phyloP scores from a whole-genome alignment of 306 rosid species.

The Begonia loranthoides region DNA sequence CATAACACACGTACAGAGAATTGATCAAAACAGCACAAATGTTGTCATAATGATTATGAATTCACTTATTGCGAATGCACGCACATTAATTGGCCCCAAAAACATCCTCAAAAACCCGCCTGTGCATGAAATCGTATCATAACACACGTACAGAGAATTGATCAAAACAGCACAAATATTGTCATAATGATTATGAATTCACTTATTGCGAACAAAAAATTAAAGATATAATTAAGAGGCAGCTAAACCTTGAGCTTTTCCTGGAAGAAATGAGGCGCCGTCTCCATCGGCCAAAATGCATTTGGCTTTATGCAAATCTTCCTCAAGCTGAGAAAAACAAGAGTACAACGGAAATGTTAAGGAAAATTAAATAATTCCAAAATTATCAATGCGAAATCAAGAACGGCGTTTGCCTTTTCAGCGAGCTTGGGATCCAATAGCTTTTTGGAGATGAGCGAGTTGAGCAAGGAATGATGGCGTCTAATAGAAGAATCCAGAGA shows the following conservation, averaged over 20 bases:
- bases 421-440: slow-evolving; percentile 39
- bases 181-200: too few species aligned
- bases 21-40: neutral
- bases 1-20: neutral
- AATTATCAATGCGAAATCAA: neutral
- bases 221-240: neutral
- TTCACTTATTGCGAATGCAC: too few species aligned
- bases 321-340: slow-evolving; percentile 44
- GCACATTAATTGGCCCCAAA: slow-evolving; percentile 88
- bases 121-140: slow-evolving; percentile 8
- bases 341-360: neutral
- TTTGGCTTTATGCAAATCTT: slow-evolving; percentile 68
- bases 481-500: slow-evolving; percentile 46
- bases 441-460: slow-evolving; percentile 35
- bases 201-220: neutral
- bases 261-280: slow-evolving; percentile 67
- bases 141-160: neutral
- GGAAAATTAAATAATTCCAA: neutral
- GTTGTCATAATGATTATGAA: neutral
- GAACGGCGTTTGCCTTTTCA: slow-evolving; percentile 30
- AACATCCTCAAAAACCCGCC: slow-evolving; percentile 83
- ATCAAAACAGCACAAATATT: neutral
- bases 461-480: slow-evolving; percentile 47
- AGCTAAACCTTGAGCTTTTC: slow-evolving; percentile 54
- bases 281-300: slow-evolving; percentile 75